Percentiles rank a stretch among this genome's conserved stretches.
These are phyloP conservation scores for Trichoderma polysporum DNA, from an alignment of 2,329 filamentous ascomycete genomes.

Conservation along the genomic window DNA sequence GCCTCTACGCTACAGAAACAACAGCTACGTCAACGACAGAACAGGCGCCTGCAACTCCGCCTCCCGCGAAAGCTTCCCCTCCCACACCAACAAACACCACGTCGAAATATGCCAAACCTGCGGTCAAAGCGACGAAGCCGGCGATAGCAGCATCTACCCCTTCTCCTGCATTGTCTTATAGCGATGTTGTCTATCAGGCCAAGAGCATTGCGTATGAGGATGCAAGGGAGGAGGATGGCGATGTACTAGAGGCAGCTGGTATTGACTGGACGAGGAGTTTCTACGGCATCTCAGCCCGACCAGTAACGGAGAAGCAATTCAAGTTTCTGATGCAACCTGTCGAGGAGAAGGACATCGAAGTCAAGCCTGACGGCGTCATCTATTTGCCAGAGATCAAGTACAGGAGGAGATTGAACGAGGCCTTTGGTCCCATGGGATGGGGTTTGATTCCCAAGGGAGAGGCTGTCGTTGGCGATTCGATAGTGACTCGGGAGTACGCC, in stretches of 20 bases:
- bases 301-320: constrained; percentile 70
- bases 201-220: constrained; percentile 23
- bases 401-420: constrained; percentile 80
- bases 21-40: constrained; percentile 8
- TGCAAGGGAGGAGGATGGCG: constrained; percentile 11
- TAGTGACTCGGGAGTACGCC: constrained; percentile 87
- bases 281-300: constrained; percentile 69
- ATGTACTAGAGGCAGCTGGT: constrained; percentile 23
- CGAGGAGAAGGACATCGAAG: constrained; percentile 76
- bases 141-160: not conserved
- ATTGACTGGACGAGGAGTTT: constrained; percentile 83
- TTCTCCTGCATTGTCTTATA: constrained; percentile 1
- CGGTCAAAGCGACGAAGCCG: not conserved
- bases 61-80: constrained; percentile 11
- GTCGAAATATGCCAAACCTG: constrained; percentile 3
- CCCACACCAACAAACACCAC: not conserved
- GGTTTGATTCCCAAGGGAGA: constrained; percentile 86
- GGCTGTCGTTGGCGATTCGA: constrained; percentile 76
- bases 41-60: not conserved
- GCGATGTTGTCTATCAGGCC: constrained; percentile 22
- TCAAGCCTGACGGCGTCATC: constrained; percentile 95
- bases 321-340: constrained; percentile 68
- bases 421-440: constrained; percentile 95
- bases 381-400: constrained; percentile 99
- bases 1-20: constrained; percentile 29